Evolutionary conservation across 2,329 filamentous ascomycete genomes (phyloP), one percentile per base, ranked within the genome.

Genomic region (Diplocarpon mali): DNA sequence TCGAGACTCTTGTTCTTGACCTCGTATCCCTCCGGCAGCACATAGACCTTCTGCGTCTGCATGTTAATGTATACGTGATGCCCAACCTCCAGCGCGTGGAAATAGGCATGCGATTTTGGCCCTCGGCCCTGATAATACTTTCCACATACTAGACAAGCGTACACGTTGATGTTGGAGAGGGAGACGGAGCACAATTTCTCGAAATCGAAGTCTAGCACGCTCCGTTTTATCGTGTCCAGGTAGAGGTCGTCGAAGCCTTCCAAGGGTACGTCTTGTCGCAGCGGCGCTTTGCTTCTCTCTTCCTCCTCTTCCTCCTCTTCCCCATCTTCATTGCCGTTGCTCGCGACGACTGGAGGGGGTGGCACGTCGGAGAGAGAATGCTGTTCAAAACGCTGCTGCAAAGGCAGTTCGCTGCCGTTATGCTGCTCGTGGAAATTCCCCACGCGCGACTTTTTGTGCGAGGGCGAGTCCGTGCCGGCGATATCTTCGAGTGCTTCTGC

Each of bases 61-160:
- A 98, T 92, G 67, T 96, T 96, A 72, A 98, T 90, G 66, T 87
- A 98, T 46, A 96, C 90, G 71, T 98, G 92, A 66, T 98, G 92
- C 50, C 83, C 85, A 56, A 93, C 83, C 59, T 98, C 90, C 49
- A 98, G 79, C 47, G 90, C 85, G 69, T 98, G 92, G 64, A 95
- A 95, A 67, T 98, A 98, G 57, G 92, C 92, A 65, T 95, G 85
- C 42, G 90, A 95, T 62, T 92, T 94, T 13, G 85, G 84, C 0
- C 92, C 92, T 56, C 92, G 78, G 42, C 92, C 92, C 65, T 95
- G 88, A 64, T 84, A 98, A 69, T 98, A 98, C 64, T 87, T 90
- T n/a, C 92, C 92, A 64, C 92, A 98, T 1, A 96, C 85, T 10
- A 98, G 76, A 60, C 92, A 98, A 9, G 92, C 92, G 64, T 98